Evolutionary conservation across 2,329 filamentous ascomycete genomes (phyloP), one percentile per base, ranked within the genome.

Genomic region (Polychaeton citri): DNA sequence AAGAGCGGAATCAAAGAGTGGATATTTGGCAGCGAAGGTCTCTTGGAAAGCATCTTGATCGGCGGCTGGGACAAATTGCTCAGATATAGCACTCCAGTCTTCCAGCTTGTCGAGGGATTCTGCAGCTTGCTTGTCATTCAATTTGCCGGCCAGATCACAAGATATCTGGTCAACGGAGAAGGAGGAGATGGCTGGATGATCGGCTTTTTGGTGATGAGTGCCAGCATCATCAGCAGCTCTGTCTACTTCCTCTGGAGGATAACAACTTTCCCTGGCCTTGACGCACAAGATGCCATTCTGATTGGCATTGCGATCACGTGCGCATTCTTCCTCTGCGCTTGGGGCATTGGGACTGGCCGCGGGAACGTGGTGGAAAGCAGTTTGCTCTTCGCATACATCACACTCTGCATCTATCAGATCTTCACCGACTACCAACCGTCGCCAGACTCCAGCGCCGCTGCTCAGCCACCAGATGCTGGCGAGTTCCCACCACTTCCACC

Each of bases 361-460:
- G 90, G 90, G 42, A 98, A 94, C 52, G 85, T 88, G 2, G 82
- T 96, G 37, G 88, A 98, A 62, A 93, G 85, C 47, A 94, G 88
- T 16, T 68, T 98, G 8, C 72, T 98, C 19, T 96, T 98, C 54
- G 88, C 90, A 52, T 98, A 98, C 60, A 76, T 95, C 42, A 90
- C 94, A n/a, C 78, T 98, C 43, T 96, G 88, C 65, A 82, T 96
- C 54, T 98, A 96, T 64, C 90, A 98, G 60, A 96, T 96, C 59
- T 96, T 96, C 60, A 98, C 90, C 51, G 90, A 98, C 62, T 96
- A 96, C 62, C 76, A 88, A 47, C 86, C 90, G 3, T 87, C 82
- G 4, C 13, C 76, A 18, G 6, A 72, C n/a, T 32, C 24, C 12
- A 70, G 75, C 19, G 57, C 59, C 12, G 57, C 59, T 12, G 60